These are phyloP conservation scores for Pseudopithomyces chartarum DNA, from an alignment of 2,329 filamentous ascomycete species.

Conservation along the genomic window DNA sequence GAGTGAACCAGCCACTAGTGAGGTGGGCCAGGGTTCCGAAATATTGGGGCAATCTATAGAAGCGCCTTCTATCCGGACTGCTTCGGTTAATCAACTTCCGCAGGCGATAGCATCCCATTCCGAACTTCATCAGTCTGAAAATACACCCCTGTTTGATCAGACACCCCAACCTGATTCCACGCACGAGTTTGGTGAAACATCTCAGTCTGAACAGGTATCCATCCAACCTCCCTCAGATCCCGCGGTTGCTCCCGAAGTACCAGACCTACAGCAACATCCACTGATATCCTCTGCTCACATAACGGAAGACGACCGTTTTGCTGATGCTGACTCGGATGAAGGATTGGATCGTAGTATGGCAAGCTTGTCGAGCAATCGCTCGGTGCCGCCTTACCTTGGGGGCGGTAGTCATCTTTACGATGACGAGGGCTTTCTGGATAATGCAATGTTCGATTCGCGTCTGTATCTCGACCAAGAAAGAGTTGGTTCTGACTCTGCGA, in stretches of 20 bases:
- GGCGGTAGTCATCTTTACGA: slow-evolving; percentile 40
- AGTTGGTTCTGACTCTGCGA: background rate
- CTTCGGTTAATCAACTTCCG: background rate
- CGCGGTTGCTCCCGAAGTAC: slow-evolving; percentile 1
- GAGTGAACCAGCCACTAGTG: slow-evolving; percentile 26
- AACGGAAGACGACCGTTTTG: slow-evolving; percentile 48
- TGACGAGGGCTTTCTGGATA: slow-evolving; percentile 42
- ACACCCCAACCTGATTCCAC: too few species aligned
- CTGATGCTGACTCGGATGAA: slow-evolving; percentile 48
- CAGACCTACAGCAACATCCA: slow-evolving; percentile 7
- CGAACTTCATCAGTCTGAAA: background rate
- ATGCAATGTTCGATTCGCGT: slow-evolving; percentile 31
- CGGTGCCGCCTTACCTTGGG: slow-evolving; percentile 21
- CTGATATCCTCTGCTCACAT: slow-evolving; percentile 32
- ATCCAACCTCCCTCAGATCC: slow-evolving; percentile 2
- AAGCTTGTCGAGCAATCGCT: slow-evolving; percentile 13
- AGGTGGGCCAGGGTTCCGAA: slow-evolving; percentile 3
- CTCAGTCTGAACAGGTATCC: background rate
- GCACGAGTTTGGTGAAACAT: background rate
- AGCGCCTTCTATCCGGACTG: background rate
- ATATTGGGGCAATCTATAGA: background rate
- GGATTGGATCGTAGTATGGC: slow-evolving; percentile 23
- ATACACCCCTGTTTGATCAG: too few species aligned
- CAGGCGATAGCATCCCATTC: background rate
- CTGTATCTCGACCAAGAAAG: slow-evolving; percentile 18